Evolutionary conservation across 331 rosid genomes (phyloP).

Genomic region (Malus hybrid): DNA sequence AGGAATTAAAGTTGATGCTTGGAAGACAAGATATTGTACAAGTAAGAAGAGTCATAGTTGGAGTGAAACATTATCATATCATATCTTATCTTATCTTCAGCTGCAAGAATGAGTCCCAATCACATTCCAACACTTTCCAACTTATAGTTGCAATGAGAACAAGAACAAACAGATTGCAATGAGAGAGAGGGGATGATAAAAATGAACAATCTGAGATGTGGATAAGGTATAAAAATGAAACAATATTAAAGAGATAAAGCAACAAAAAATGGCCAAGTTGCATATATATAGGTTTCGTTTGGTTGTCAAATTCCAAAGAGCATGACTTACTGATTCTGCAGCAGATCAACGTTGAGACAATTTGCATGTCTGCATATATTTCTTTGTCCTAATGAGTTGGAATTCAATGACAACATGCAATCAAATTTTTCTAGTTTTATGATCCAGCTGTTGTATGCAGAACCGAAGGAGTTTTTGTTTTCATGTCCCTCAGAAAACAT

Average conservation of each 20-base stretch:
- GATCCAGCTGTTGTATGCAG: neutral
- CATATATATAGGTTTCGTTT: no score
- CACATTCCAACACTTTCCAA: no score
- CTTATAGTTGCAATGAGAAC: neutral
- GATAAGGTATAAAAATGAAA: neutral
- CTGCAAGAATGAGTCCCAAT: no score
- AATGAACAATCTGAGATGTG: neutral
- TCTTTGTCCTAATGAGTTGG: neutral
- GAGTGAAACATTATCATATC: no score
- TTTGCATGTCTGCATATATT: neutral
- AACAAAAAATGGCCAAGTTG: neutral
- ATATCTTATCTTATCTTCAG: no score
- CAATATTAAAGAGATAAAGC: neutral
- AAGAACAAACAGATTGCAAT: neutral
- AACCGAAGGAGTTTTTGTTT: neutral
- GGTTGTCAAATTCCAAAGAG: neutral
- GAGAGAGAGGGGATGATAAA: neutral
- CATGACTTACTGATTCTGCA: neutral
- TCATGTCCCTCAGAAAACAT: neutral
- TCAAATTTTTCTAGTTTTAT: neutral
- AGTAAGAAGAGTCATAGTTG: no score
- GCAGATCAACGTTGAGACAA: neutral
- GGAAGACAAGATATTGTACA: no score
- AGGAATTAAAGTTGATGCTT: no score
- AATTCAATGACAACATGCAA: neutral